Percentiles rank a stretch among this genome's conserved stretches.
phyloP scores from a whole-genome alignment of 2,329 filamentous ascomycete genomes.

The Chrysoporthe cubensis region DNA sequence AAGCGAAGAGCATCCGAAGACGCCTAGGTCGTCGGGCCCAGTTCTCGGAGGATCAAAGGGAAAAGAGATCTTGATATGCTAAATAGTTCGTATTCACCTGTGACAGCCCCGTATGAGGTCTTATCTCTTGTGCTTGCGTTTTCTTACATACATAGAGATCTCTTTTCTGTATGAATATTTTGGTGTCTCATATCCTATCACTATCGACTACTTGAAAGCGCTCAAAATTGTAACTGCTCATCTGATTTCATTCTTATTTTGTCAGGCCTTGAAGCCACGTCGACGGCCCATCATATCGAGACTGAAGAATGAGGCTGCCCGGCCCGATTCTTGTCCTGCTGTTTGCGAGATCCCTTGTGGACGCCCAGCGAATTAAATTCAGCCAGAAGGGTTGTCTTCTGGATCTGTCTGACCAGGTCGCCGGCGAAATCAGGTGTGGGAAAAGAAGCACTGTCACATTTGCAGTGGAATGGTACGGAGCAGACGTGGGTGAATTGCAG shows the following conservation, averaged over 20 bases:
- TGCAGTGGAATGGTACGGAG: constrained; percentile 12
- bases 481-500: constrained; percentile 10
- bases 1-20: neutral
- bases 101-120: neutral
- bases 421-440: constrained; percentile 14
- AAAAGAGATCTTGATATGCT: neutral
- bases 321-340: constrained; percentile 4
- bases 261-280: neutral
- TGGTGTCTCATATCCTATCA: neutral
- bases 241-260: neutral
- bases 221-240: neutral
- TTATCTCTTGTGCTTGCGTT: neutral
- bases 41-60: neutral
- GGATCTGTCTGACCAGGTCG: neutral
- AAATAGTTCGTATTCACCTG: neutral
- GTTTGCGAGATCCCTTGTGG: constrained; percentile 1
- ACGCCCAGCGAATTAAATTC: constrained; percentile 4
- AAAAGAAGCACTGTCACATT: constrained; percentile 1
- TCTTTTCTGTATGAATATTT: neutral
- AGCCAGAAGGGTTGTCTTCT: constrained; percentile 10
- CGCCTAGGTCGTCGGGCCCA: neutral
- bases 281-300: neutral
- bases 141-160: neutral
- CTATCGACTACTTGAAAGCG: neutral
- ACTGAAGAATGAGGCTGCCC: constrained; percentile 9